A percentile compares a stretch with the other conserved stretches of the same genome.
These are phyloP conservation scores for Pichia sp. DNA, from an alignment of 1,139 yeast genomes.

Conservation along the genomic window DNA sequence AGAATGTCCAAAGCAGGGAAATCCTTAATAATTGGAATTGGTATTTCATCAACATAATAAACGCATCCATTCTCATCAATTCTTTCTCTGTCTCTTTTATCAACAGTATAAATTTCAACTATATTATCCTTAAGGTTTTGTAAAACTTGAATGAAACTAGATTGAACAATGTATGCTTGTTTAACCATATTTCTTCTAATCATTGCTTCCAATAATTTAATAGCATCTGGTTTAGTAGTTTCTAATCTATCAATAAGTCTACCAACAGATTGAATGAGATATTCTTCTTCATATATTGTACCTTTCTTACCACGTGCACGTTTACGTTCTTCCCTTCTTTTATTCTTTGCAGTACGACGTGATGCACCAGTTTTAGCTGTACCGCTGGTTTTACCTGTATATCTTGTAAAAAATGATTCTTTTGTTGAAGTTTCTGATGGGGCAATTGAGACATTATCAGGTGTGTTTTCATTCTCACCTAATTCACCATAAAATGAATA, in stretches of 20 bases:
- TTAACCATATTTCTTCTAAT: slow-evolving; percentile 65
- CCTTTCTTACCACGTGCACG: slow-evolving; percentile 96
- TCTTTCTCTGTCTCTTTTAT: slow-evolving; percentile 82
- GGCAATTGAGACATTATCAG: slow-evolving; percentile 92
- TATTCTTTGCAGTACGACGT: slow-evolving; percentile 82
- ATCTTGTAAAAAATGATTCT: slow-evolving; percentile 88
- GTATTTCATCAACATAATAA: slow-evolving; percentile 67
- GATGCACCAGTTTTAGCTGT: slow-evolving; percentile 97
- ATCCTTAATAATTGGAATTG: slow-evolving; percentile 53
- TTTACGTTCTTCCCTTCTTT: slow-evolving; percentile 92
- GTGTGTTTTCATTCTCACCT: slow-evolving; percentile 62
- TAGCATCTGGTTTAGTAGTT: slow-evolving; percentile 69
- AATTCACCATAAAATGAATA: slow-evolving; percentile 67
- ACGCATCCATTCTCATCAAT: slow-evolving; percentile 83
- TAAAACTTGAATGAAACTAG: slow-evolving; percentile 54
- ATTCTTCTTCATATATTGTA: slow-evolving; percentile 94
- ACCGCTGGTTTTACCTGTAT: slow-evolving; percentile 91
- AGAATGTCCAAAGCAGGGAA: slow-evolving; percentile 53
- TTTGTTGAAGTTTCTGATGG: slow-evolving; percentile 91
- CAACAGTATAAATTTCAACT: slow-evolving; percentile 69
- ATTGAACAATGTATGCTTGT: slow-evolving; percentile 80
- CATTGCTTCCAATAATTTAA: slow-evolving; percentile 66
- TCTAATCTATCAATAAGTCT: slow-evolving; percentile 78
- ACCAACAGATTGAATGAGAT: slow-evolving; percentile 79
- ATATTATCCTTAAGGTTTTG: slow-evolving; percentile 51